phyloP scores from a whole-genome alignment of 176 grass and related monocot genomes.

The Saccharum spontaneum region DNA sequence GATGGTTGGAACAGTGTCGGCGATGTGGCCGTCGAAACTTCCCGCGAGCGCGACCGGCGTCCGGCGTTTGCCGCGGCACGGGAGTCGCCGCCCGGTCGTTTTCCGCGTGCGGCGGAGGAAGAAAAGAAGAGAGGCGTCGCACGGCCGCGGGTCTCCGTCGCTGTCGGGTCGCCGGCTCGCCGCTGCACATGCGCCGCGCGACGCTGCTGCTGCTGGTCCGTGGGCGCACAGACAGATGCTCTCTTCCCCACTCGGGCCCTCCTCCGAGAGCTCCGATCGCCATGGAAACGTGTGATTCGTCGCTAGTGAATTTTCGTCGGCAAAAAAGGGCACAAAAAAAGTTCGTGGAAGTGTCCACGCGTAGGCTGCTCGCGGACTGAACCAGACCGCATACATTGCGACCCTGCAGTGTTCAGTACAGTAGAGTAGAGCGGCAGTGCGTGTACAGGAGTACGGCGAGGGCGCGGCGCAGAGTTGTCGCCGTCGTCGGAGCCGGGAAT shows the following conservation, averaged over 20 bases:
- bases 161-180: conserved; percentile 32
- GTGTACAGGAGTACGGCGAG: background rate
- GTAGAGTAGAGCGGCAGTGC: background rate
- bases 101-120: background rate
- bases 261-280: no score
- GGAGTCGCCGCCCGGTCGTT: conserved; percentile 33
- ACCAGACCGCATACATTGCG: background rate
- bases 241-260: no score
- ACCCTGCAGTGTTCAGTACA: no score
- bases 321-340: no score
- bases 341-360: no score
- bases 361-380: no score
- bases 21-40: background rate
- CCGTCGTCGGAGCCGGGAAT: background rate
- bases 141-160: background rate
- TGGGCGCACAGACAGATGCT: background rate
- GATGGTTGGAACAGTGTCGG: conserved; percentile 6
- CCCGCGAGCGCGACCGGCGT: background rate
- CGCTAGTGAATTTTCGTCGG: no score
- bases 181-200: background rate
- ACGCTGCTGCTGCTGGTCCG: background rate
- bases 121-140: background rate
- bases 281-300: no score
- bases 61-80: background rate
- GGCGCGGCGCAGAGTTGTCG: background rate